Evolutionary conservation across 2,329 filamentous ascomycete genomes (phyloP), one percentile per base, ranked within the genome.

Genomic region (Leptographium lundbergii): DNA sequence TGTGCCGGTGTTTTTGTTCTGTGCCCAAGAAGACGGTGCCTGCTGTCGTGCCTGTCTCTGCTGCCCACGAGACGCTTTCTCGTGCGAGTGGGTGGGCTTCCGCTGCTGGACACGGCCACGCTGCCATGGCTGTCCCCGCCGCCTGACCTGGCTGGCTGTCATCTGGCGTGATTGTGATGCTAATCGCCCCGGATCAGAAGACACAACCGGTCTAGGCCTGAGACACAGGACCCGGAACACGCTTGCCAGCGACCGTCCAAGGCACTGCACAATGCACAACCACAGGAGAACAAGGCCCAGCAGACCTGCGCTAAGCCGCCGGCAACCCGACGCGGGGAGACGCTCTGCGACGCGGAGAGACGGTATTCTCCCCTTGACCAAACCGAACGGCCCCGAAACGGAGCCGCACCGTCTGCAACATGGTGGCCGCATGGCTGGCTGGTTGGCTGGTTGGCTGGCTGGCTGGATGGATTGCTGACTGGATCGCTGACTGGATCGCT

Each of bases 261-360:
- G 45, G 11, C n/a, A 13, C 45, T 22, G n/a, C 22, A 48, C 11
- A 24, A 24, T 7, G n/a, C 17, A n/a, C 3, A 19, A 47, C 19
- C n/a, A n/a, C 22, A 47, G 45, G 45, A 47, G 45, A 24, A 22
- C 42, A 29, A 29, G 27, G 17, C 42, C n/a, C 42, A 24, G n/a
- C 10, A 14, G 36, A 22, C 17, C 32, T 54, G 29, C 53, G n/a
- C 19, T 25, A 25, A 54, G 32, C 34, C 17, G 36, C 55, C 55
- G 55, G 14, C 27, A 57, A 25, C 14, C 55, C 45, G 54, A 48
- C 54, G 55, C 55, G 55, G 55, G 55, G 55, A 34, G 48, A 51
- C 9, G 55, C 39, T 27, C 29, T 47, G 54, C 25, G 42, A 24
- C 39, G 54, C 14, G 54, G 39, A 47, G 34, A 25, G 47, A 24